These are phyloP conservation scores for Leccinum imitatum DNA, from an alignment of 768 basidiomycete genomes.

Conservation along the genomic window DNA sequence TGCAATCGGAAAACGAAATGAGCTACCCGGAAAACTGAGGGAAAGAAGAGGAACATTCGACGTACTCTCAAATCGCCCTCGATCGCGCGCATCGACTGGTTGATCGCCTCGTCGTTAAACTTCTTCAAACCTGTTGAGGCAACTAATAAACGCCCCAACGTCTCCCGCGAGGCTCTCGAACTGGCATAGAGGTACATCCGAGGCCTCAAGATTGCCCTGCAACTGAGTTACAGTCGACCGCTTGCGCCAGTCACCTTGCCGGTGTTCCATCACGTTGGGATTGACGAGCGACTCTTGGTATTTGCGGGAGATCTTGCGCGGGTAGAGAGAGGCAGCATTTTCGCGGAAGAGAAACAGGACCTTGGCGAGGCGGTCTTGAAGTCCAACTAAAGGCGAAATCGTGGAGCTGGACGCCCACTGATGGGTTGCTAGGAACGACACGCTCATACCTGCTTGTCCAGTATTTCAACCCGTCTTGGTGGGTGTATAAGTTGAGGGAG, in stretches of 20 bases:
- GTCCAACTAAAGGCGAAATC: slow-evolving; percentile 39
- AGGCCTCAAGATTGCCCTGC: slow-evolving; percentile 40
- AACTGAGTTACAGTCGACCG: slow-evolving; percentile 38
- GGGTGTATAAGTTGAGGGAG: background rate
- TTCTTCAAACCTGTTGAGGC: slow-evolving; percentile 53
- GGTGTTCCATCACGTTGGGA: slow-evolving; percentile 30
- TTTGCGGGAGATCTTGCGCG: slow-evolving; percentile 41
- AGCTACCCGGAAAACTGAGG: no score
- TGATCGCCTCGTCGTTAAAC: slow-evolving; percentile 51
- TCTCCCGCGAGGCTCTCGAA: slow-evolving; percentile 46
- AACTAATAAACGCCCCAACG: slow-evolving; percentile 46
- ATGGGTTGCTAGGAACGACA: background rate
- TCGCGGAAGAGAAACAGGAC: slow-evolving; percentile 51
- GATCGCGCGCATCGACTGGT: slow-evolving; percentile 44
- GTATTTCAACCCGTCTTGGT: slow-evolving; percentile 42
- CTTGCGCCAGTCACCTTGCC: slow-evolving; percentile 28
- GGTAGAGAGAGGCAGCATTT: slow-evolving; percentile 53
- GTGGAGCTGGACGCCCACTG: slow-evolving; percentile 37
- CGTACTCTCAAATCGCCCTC: slow-evolving; percentile 48
- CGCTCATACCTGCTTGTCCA: slow-evolving; percentile 45
- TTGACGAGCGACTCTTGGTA: slow-evolving; percentile 36
- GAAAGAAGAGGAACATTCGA: background rate
- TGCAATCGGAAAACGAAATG: slow-evolving; percentile 14
- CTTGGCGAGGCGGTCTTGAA: slow-evolving; percentile 49
- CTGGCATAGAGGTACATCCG: slow-evolving; percentile 44